Conservation (phyloP, 2,329 filamentous ascomycete genomes). For the Trichoderma breve region DNA sequence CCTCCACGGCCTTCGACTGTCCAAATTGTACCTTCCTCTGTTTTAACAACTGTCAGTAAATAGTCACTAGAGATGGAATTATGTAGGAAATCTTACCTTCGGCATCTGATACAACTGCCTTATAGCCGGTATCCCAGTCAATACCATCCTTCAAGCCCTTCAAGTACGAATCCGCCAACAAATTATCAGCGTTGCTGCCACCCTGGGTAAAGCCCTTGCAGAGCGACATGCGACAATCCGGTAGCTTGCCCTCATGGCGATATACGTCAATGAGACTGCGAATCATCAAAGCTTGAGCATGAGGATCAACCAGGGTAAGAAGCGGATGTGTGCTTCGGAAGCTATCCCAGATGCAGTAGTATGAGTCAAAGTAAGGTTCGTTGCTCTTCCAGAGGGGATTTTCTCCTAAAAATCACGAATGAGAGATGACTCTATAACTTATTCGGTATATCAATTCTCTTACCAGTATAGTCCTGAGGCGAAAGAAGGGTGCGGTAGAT, state of each 20-base stretch:
- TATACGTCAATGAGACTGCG: conserved; percentile 72
- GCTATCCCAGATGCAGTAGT: conserved; percentile 69
- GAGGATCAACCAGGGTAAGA: conserved; percentile 67
- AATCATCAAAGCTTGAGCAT: conserved; percentile 66
- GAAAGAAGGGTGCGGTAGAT: conserved; percentile 67
- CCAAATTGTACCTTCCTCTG: conserved; percentile 58
- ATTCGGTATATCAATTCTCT: not conserved
- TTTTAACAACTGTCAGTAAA: not conserved
- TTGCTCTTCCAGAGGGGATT: conserved; percentile 68
- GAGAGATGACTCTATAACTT: not conserved
- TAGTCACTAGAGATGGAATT: conserved; percentile 22
- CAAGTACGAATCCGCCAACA: conserved; percentile 68
- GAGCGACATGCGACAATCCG: conserved; percentile 74
- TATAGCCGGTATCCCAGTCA: conserved; percentile 68
- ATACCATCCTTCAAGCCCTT: conserved; percentile 65
- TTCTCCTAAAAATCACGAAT: conserved; percentile 51
- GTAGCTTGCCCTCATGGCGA: conserved; percentile 63
- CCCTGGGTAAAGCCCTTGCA: conserved; percentile 76
- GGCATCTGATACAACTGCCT: conserved; percentile 71
- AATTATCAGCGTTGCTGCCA: conserved; percentile 71
- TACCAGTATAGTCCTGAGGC: conserved; percentile 67
- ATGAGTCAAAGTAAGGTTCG: conserved; percentile 73
- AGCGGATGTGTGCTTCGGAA: conserved; percentile 70
- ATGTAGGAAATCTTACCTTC: conserved; percentile 49
- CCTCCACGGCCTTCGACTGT: conserved; percentile 69